Conservation (phyloP, 495 filamentous ascomycete species). For the Annulohypoxylon stygium region DNA sequence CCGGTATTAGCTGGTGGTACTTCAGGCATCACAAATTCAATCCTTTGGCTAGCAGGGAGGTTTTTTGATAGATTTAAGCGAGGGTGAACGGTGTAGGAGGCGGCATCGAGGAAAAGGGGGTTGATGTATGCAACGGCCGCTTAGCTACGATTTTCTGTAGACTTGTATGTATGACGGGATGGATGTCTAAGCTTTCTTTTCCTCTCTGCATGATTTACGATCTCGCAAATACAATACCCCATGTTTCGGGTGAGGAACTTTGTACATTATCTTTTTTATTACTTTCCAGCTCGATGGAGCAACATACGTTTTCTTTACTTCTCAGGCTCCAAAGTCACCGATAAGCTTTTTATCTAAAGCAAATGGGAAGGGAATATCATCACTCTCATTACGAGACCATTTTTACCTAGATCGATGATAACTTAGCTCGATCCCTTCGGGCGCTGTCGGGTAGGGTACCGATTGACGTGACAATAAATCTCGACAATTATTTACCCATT, state of each 20-base stretch:
- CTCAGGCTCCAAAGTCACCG: not conserved
- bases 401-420: not conserved
- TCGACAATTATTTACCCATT: not conserved
- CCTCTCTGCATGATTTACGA: conserved; percentile 43
- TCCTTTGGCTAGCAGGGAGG: conserved; percentile 8
- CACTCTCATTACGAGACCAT: conserved; percentile 9
- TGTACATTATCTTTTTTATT: conserved; percentile 40
- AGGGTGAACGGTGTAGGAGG: conserved; percentile 5
- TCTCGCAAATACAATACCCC: conserved; percentile 34
- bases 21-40: conserved; percentile 10
- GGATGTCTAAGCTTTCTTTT: conserved; percentile 27
- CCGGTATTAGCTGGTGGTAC: conserved; percentile 8
- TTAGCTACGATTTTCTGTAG: conserved; percentile 33
- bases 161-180: conserved; percentile 36
- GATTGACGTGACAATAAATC: not conserved
- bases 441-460: not conserved
- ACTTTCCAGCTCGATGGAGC: conserved; percentile 4
- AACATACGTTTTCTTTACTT: not conserved
- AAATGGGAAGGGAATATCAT: conserved; percentile 5
- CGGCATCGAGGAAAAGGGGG: conserved; percentile 6
- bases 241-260: conserved; percentile 24
- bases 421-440: not conserved
- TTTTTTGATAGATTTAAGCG: conserved; percentile 9
- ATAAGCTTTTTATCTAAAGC: conserved; percentile 10
- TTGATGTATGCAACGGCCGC: conserved; percentile 43